A percentile compares a stretch with the other conserved stretches of the same genome.
Conservation (phyloP, 2,329 filamentous ascomycete species). For the Botrytis deweyae region DNA sequence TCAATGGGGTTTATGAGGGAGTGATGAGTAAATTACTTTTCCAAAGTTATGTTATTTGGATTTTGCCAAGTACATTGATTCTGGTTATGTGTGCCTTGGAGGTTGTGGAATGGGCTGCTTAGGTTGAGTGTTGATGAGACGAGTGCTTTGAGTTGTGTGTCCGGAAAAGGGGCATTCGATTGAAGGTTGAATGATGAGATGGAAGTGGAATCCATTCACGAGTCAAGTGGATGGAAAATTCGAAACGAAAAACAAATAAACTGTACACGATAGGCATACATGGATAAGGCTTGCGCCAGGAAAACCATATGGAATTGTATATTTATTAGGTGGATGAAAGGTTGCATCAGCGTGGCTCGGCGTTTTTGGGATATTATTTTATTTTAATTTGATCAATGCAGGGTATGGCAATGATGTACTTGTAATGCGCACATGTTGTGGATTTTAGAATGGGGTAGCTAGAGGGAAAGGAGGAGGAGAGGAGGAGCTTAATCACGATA, state of each 20-base stretch:
- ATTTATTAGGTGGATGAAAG: neutral
- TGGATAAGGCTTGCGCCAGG: neutral
- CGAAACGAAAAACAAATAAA: neutral
- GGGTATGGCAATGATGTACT: neutral
- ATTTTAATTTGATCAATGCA: neutral
- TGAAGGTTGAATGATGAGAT: neutral
- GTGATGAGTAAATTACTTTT: slow-evolving; percentile 93
- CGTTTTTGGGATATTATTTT: slow-evolving; percentile 3
- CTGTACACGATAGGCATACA: slow-evolving; percentile 2
- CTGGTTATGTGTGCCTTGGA: slow-evolving; percentile 91
- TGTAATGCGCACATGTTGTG: neutral
- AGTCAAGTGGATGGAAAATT: neutral
- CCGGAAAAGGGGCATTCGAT: too few relatives aligned
- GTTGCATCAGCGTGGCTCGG: slow-evolving; percentile 9
- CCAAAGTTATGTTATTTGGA: slow-evolving; percentile 97
- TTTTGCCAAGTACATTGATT: slow-evolving; percentile 86
- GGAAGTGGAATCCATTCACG: neutral
- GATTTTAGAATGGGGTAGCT: neutral
- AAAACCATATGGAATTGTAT: neutral
- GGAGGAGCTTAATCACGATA: neutral
- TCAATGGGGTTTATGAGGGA: slow-evolving; percentile 93
- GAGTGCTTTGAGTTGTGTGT: neutral
- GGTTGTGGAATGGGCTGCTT: slow-evolving; percentile 82
- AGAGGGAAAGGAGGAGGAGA: neutral
- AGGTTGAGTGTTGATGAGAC: neutral